A percentile compares a stretch with the other conserved stretches of the same genome.
These are phyloP conservation scores for Flueggea neowawraea DNA, from an alignment of 441 rosid species.

Conservation along the genomic window DNA sequence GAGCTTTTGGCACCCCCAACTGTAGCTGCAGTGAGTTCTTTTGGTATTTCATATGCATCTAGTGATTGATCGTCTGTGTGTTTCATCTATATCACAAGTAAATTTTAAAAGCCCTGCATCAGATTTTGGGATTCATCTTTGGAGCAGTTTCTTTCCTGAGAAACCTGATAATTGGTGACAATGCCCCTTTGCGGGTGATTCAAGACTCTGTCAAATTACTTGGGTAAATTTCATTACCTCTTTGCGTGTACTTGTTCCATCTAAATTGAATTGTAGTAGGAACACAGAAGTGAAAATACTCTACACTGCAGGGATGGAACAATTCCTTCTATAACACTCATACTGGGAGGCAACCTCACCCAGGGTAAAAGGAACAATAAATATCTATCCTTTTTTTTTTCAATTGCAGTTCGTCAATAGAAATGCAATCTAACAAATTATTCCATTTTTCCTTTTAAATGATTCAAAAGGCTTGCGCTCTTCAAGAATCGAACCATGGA, in stretches of 20 bases:
- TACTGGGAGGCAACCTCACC: constrained; percentile 84
- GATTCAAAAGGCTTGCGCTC: constrained; percentile 51
- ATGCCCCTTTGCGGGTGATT: constrained; percentile 68
- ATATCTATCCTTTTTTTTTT: no score
- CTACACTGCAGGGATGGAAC: constrained; percentile 62
- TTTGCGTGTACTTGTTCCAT: neutral
- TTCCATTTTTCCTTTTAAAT: neutral
- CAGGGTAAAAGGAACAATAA: constrained; percentile 46
- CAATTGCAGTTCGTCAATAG: no score
- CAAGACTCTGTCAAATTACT: constrained; percentile 71
- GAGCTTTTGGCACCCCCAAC: constrained; percentile 86
- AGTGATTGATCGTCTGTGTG: neutral
- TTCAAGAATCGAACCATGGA: constrained; percentile 44
- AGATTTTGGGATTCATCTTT: constrained; percentile 73
- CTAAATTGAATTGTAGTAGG: neutral
- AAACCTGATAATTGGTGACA: constrained; percentile 65
- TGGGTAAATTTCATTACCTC: constrained; percentile 38
- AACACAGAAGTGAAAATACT: neutral
- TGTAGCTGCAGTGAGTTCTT: constrained; percentile 67
- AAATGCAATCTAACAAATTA: no score
- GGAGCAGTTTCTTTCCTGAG: constrained; percentile 65
- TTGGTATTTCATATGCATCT: neutral
- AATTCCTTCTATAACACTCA: constrained; percentile 78
- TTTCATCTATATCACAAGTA: neutral
- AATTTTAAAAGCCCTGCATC: constrained; percentile 4